Evolutionary conservation across 2,329 filamentous ascomycete species (phyloP).

Genomic region (Fusarium odoratissimum): DNA sequence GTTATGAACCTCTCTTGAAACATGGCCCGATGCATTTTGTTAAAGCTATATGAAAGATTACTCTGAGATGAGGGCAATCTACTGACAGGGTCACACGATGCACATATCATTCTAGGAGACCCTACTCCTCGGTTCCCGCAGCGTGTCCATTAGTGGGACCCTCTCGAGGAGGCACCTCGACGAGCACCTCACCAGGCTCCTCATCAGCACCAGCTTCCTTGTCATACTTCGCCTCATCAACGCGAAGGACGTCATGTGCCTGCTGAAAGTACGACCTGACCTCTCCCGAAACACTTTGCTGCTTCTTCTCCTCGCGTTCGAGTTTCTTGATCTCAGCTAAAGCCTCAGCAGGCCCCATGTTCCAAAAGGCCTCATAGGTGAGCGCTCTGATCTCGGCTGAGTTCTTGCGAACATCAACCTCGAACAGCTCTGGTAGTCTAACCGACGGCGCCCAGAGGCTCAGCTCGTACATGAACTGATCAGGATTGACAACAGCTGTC

Average conservation of each 20-base stretch:
- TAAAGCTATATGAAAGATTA: too few relatives aligned
- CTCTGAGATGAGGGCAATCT: too few relatives aligned
- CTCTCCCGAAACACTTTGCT: background rate
- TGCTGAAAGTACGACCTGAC: background rate
- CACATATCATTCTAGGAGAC: too few relatives aligned
- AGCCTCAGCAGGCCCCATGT: background rate
- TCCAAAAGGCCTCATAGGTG: fast-evolving
- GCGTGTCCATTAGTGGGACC: background rate
- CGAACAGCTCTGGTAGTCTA: background rate
- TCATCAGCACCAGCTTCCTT: background rate
- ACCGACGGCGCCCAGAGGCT: background rate
- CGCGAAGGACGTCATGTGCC: background rate
- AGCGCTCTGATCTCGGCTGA: background rate
- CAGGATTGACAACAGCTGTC: background rate
- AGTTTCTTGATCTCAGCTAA: background rate
- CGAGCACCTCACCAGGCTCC: background rate
- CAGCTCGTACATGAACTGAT: background rate
- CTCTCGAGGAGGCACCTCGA: background rate
- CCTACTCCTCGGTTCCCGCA: background rate
- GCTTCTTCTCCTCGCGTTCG: background rate
- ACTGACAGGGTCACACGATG: too few relatives aligned
- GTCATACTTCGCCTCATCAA: background rate
- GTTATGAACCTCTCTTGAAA: too few relatives aligned
- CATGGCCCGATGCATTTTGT: too few relatives aligned
- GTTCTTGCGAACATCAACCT: background rate